Evolutionary conservation across 2,329 filamentous ascomycete genomes (phyloP).

Genomic region (Colletotrichum agaves): DNA sequence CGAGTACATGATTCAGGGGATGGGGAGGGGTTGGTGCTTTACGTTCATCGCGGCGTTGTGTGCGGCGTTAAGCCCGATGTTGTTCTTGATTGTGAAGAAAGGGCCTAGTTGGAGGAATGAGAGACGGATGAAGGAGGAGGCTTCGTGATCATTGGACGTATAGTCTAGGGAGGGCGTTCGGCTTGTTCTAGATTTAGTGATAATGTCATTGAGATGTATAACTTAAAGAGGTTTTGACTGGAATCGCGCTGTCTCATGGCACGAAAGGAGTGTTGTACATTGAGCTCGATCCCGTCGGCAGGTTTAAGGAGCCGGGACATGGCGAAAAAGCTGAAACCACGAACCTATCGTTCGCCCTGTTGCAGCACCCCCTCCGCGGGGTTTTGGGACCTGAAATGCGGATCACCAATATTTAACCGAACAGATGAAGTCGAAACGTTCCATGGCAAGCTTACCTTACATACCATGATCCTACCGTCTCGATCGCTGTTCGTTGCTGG

Average conservation of each 20-base stretch:
- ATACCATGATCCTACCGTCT: neutral
- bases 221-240: neutral
- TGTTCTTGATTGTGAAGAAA: constrained; percentile 60
- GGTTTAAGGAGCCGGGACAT: too few relatives aligned
- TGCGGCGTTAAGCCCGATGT: constrained; percentile 57
- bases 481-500: neutral
- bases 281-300: too few relatives aligned
- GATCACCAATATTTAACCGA: too few relatives aligned
- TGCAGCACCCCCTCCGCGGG: too few relatives aligned
- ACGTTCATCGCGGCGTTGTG: constrained; percentile 67
- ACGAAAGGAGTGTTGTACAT: too few relatives aligned
- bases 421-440: too few relatives aligned
- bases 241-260: too few relatives aligned
- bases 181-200: neutral
- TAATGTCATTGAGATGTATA: neutral
- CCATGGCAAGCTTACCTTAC: too few relatives aligned
- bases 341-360: too few relatives aligned
- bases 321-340: too few relatives aligned
- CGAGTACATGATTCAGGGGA: constrained; percentile 64
- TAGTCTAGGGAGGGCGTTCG: neutral
- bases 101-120: constrained; percentile 64
- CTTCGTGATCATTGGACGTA: constrained; percentile 12
- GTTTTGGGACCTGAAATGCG: too few relatives aligned
- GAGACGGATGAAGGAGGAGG: constrained; percentile 50
- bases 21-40: constrained; percentile 72